phyloP scores from a whole-genome alignment of 352 stramenopile species.

The Globisporangium apiculatum region DNA sequence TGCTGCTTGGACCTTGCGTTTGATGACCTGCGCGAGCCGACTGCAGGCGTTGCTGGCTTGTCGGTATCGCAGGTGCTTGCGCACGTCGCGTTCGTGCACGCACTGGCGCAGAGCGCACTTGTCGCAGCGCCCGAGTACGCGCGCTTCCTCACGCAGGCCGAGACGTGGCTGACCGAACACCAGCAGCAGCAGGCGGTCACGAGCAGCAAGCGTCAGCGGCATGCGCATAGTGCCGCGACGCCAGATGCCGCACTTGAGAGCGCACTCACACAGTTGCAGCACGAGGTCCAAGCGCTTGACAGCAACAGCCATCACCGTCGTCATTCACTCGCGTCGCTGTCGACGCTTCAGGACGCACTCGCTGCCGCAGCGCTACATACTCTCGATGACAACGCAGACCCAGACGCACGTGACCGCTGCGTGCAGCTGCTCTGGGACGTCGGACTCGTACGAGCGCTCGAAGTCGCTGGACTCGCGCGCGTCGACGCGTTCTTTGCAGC shows the following conservation, averaged over 20 bases:
- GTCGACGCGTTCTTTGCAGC: slow-evolving; percentile 11
- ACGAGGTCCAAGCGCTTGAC: not conserved
- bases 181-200: not conserved
- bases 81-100: slow-evolving; percentile 20
- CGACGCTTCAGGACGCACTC: slow-evolving; percentile 1
- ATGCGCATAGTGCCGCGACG: not conserved
- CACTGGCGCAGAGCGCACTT: slow-evolving; percentile 17
- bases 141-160: slow-evolving; percentile 15
- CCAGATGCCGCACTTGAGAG: not conserved
- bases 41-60: not conserved
- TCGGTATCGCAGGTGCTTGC: slow-evolving; percentile 1
- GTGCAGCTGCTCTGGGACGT: slow-evolving; percentile 5
- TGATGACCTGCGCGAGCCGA: not conserved
- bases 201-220: not conserved
- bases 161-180: slow-evolving; percentile 16
- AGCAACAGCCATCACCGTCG: no score
- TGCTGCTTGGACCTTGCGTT: slow-evolving; percentile 24
- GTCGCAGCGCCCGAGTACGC: slow-evolving; percentile 20
- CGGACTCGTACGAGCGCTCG: slow-evolving; percentile 5
- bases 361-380: not conserved
- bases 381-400: not conserved
- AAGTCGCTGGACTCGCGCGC: not conserved
- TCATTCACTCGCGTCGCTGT: not conserved
- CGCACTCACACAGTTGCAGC: slow-evolving; percentile 1
- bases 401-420: not conserved